Evolutionary conservation across 1,284 basidiomycete genomes (phyloP).

Genomic region (Hortiboletus rubellus): DNA sequence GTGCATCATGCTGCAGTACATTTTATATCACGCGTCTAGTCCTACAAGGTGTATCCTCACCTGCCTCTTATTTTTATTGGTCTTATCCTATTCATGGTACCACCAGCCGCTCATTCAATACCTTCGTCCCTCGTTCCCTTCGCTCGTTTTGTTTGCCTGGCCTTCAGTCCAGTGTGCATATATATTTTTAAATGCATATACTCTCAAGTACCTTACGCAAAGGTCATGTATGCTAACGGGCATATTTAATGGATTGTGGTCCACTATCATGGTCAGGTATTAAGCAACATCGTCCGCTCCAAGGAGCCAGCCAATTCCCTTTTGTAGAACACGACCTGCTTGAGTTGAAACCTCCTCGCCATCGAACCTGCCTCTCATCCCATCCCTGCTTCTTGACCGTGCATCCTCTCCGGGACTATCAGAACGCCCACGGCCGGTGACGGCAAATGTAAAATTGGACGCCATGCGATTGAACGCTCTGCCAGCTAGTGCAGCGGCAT

Average conservation of each 20-base stretch:
- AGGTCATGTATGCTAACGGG: conserved; percentile 13
- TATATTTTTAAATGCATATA: conserved; percentile 26
- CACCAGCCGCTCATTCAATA: conserved; percentile 10
- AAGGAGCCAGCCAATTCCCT: conserved; percentile 86
- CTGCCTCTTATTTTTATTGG: conserved; percentile 25
- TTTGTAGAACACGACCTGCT: conserved; percentile 71
- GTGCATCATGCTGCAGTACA: conserved; percentile 17
- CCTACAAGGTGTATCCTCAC: conserved; percentile 10
- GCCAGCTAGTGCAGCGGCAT: conserved; percentile 71
- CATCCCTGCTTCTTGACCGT: conserved; percentile 42
- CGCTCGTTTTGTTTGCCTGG: conserved; percentile 32
- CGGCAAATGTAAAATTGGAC: conserved; percentile 71
- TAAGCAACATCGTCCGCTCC: conserved; percentile 63
- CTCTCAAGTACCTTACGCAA: conserved; percentile 21
- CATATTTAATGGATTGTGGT: conserved; percentile 19
- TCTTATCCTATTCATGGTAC: conserved; percentile 19
- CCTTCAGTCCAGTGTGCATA: conserved; percentile 28
- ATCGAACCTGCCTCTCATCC: conserved; percentile 43
- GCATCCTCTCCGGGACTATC: conserved; percentile 45
- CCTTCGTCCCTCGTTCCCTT: not conserved
- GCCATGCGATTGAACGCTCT: conserved; percentile 74
- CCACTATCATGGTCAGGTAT: not conserved
- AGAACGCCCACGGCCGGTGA: conserved; percentile 50
- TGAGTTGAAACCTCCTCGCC: conserved; percentile 66
- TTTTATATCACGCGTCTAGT: conserved; percentile 17